Evolutionary conservation across 2,329 filamentous ascomycete genomes (phyloP).

Genomic region (Claviceps sp.): DNA sequence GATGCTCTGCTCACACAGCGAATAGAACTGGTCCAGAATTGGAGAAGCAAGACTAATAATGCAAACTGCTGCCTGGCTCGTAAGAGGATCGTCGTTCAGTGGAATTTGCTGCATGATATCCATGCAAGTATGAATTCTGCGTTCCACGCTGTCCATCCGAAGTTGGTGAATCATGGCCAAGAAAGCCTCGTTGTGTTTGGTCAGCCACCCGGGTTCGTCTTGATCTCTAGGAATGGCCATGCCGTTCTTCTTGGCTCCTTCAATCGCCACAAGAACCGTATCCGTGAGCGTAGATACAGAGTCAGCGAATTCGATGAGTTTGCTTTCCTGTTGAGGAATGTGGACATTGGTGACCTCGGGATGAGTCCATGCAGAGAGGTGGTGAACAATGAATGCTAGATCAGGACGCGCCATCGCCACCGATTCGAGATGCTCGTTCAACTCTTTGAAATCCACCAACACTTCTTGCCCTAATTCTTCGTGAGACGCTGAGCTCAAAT

Average conservation of each 20-base stretch:
- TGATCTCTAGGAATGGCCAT: constrained; percentile 23
- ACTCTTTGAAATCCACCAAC: constrained; percentile 20
- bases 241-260: constrained; percentile 50
- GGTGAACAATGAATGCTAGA: constrained; percentile 49
- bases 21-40: constrained; percentile 59
- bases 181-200: constrained; percentile 35
- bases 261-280: constrained; percentile 64
- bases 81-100: constrained; percentile 14
- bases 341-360: constrained; percentile 12
- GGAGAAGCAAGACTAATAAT: constrained; percentile 35
- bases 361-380: constrained; percentile 53
- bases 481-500: constrained; percentile 30
- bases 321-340: constrained; percentile 4
- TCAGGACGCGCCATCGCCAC: constrained; percentile 33
- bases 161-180: constrained; percentile 42
- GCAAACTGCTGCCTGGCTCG: constrained; percentile 17
- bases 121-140: constrained; percentile 25
- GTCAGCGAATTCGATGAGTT: constrained; percentile 36
- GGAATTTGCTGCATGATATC: constrained; percentile 20
- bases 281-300: constrained; percentile 55
- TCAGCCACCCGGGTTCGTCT: constrained; percentile 23
- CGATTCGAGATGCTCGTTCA: constrained; percentile 28
- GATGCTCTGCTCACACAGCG: constrained; percentile 45
- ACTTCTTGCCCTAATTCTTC: constrained; percentile 21
- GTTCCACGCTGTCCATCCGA: constrained; percentile 41